phyloP scores from a whole-genome alignment of 768 basidiomycete species.

The Pisolithus orientalis region DNA sequence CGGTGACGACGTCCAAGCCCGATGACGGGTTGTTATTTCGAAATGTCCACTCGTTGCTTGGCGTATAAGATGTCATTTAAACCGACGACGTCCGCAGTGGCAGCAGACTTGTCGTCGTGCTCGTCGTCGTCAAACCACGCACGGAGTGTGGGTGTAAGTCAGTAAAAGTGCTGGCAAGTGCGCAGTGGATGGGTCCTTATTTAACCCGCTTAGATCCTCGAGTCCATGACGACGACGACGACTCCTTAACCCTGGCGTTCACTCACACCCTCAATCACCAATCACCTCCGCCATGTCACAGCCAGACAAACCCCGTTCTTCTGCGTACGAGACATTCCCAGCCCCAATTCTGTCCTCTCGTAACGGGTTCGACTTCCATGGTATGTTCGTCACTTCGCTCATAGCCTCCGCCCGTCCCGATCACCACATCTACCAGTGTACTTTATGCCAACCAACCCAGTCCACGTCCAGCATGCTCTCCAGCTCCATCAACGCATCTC shows the following conservation, averaged over 20 bases:
- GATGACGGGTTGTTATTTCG: neutral
- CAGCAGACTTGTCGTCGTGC: too few species aligned
- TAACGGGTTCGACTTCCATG: conserved; percentile 70
- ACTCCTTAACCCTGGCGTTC: neutral
- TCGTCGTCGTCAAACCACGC: too few species aligned
- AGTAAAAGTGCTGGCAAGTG: too few species aligned
- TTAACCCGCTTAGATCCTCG: too few species aligned
- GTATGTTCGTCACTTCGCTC: conserved; percentile 32
- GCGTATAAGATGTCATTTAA: too few species aligned
- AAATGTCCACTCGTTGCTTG: too few species aligned
- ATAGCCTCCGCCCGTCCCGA: neutral
- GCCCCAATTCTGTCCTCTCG: conserved; percentile 45
- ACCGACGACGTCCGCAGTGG: too few species aligned
- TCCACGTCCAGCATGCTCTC: conserved; percentile 42
- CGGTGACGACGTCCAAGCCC: conserved; percentile 39
- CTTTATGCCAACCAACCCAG: conserved; percentile 43
- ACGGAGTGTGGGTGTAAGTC: too few species aligned
- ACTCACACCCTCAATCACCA: conserved; percentile 37
- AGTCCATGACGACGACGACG: neutral
- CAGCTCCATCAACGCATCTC: conserved; percentile 54
- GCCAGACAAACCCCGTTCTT: conserved; percentile 30
- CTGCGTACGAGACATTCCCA: conserved; percentile 49
- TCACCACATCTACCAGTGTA: conserved; percentile 41
- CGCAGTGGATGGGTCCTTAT: too few species aligned
- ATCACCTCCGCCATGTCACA: conserved; percentile 28